Base-by-base conservation (phyloP, 1,284 basidiomycete species). In the Austroboletus rostrupii region DNA sequence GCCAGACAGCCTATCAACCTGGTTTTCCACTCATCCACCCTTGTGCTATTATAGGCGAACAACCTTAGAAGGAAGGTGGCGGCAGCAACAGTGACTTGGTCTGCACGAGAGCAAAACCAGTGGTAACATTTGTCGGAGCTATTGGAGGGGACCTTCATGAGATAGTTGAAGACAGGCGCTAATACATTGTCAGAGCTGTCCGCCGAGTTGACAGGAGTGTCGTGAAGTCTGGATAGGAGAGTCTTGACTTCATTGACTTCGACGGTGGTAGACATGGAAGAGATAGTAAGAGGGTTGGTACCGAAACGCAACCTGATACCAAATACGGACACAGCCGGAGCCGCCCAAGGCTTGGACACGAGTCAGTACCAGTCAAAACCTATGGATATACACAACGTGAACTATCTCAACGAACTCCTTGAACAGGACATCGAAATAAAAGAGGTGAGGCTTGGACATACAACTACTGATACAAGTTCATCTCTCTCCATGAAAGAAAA, bases 11-110 rank as follows among this genome's bases (percentile, higher is more conserved):
- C 56, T 43, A 74, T 71, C 43, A 92, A 65, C 51, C 72, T 76
- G 16, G 64, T 62, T 62, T 82, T 81, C 88, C 89, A 94, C 39
- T 71, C 64, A 3, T 77, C 70, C 5, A 88, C 83, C 14, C 73
- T 71, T 0, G 68, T 62, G 52, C 81, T 81, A 45, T 79, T 72
- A 59, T 91, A 94, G 5, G 91, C 91, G 60, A 88, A 86, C 40
- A 94, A 68, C 53, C 90, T 80, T 45, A 93, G 72, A 43, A 91
- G 76, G 70, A 91, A 95, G 0, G 80, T 83, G 0, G 92, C 89
- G 2, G 84, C 80, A 47, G 78, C 81, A 7, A 74, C 62, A 0
- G 78, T 78, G 35, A 78, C 68, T 17, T 70, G 59, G 45, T 77
- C 69, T 2, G 84, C 85, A 36, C 72, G 72, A 38, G 69, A 62